Evolutionary conservation across 2,329 filamentous ascomycete species (phyloP), one percentile per base, ranked within the genome.

Genomic region (Colletotrichum horii): DNA sequence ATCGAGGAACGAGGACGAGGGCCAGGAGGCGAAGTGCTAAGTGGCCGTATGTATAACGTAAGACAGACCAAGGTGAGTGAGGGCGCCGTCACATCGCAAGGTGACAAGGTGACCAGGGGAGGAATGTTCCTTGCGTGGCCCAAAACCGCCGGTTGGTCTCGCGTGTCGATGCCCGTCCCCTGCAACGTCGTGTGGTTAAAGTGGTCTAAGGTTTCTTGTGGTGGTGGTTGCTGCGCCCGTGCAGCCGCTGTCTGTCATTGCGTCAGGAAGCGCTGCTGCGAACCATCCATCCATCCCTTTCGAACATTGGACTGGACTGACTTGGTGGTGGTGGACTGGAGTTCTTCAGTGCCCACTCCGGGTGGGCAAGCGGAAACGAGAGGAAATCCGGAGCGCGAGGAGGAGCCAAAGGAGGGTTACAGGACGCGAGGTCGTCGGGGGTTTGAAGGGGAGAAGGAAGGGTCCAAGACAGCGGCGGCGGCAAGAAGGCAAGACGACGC

Each of bases 161-260:
- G 43, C 66, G 32, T 52, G 24, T 43, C 4, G 38, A 36, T 4
- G 30, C 12, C 62, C 28, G n/a, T 62, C 16, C 62, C 28, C 26
- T 56, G 28, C 30, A 36, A 24, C 8, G 43, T 26, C n/a, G 36
- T 71, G 36, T 15, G 30, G 28, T 32, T 52, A 24, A 14, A 58
- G 34, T 62, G 30, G 58, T 32, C 43, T 22, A 52, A 52, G 43
- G 43, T 52, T 52, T 52, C 43, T 52, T 52, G 12, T 52, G 43
- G 55, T 58, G 26, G 26, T 70, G 71, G 58, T 48, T 60, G n/a
- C 22, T 61, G 28, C 22, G 34, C 38, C 68, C 72, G 72, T 71
- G 72, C 67, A 74, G 60, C 72, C 52, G 72, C 72, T 67, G 62
- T 72, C 72, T 75, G 69, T 75, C 72, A 75, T 72, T 72, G 72